Percentiles rank a stretch among this genome's conserved stretches.
phyloP scores from a whole-genome alignment of 2,329 filamentous ascomycete species.

The Trichoderma sp. region DNA sequence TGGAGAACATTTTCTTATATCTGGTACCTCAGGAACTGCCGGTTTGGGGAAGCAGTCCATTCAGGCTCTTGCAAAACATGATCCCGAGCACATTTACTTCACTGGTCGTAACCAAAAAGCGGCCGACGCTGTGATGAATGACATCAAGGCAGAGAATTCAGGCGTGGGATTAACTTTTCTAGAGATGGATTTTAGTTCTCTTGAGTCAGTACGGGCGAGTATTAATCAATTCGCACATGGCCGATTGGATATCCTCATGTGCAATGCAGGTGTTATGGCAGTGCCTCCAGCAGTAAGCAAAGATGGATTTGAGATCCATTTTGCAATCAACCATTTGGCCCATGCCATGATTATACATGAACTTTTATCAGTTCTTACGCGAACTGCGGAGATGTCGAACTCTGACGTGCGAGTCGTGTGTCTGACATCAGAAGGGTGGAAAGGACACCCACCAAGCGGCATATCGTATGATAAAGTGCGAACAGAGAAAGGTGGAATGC shows the following conservation, averaged over 20 bases:
- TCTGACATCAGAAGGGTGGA: slow-evolving; percentile 30
- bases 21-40: slow-evolving; percentile 13
- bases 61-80: slow-evolving; percentile 23
- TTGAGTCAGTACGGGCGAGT: slow-evolving; percentile 35
- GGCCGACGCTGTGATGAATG: slow-evolving; percentile 14
- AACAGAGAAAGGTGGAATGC: slow-evolving; percentile 20
- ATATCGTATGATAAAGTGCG: slow-evolving; percentile 33
- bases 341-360: slow-evolving; percentile 45
- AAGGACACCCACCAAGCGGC: slow-evolving; percentile 27
- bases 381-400: slow-evolving; percentile 26
- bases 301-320: slow-evolving; percentile 49
- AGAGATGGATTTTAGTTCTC: slow-evolving; percentile 19
- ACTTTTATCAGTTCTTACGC: slow-evolving; percentile 31
- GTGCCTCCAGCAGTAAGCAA: slow-evolving; percentile 34
- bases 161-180: slow-evolving; percentile 41
- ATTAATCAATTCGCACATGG: slow-evolving; percentile 37
- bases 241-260: slow-evolving; percentile 44
- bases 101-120: slow-evolving; percentile 36
- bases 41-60: slow-evolving; percentile 64
- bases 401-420: slow-evolving; percentile 28
- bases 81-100: slow-evolving; percentile 25
- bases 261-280: slow-evolving; percentile 47
- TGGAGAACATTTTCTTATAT: not conserved
- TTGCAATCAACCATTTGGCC: slow-evolving; percentile 50
- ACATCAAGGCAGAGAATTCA: slow-evolving; percentile 28